Evolutionary conservation across 495 filamentous ascomycete genomes (phyloP).

Genomic region (Viridothelium virens): DNA sequence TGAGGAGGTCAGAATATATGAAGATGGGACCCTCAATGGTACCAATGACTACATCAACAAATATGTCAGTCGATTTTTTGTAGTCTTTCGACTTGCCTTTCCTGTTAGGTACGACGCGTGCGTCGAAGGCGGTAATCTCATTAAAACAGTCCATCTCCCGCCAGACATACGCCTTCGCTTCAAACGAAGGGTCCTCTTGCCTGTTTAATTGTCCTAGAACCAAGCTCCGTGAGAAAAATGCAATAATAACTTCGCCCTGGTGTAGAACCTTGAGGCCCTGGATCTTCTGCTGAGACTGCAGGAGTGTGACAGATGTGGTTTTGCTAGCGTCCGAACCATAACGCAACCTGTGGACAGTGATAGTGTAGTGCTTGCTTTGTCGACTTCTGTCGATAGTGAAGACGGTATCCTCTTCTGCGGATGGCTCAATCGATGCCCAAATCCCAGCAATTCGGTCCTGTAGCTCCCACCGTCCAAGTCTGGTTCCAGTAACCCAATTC

Average conservation of each 20-base stretch:
- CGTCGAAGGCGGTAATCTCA: conserved; percentile 52
- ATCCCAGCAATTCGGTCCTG: conserved; percentile 33
- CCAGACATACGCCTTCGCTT: conserved; percentile 44
- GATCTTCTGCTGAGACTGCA: conserved; percentile 11
- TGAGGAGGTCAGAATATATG: conserved; percentile 65
- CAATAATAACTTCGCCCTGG: conserved; percentile 36
- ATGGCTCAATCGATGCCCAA: conserved; percentile 32
- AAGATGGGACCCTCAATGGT: conserved; percentile 65
- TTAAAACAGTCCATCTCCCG: conserved; percentile 46
- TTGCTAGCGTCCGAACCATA: neutral
- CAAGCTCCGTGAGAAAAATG: conserved; percentile 32
- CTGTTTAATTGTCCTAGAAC: conserved; percentile 25
- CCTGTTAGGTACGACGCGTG: conserved; percentile 29
- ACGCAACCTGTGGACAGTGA: conserved; percentile 24
- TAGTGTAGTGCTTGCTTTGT: conserved; percentile 14
- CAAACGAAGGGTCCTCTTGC: conserved; percentile 17
- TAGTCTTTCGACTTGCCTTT: neutral
- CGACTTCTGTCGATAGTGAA: conserved; percentile 23
- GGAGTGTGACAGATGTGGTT: neutral
- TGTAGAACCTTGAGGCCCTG: conserved; percentile 33
- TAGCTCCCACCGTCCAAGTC: conserved; percentile 44
- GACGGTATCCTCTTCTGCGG: conserved; percentile 14
- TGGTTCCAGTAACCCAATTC: conserved; percentile 62
- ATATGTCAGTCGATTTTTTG: neutral
- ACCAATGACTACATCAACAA: conserved; percentile 59